phyloP scores from a whole-genome alignment of 441 rosid species.

The Omphalea diandra region DNA sequence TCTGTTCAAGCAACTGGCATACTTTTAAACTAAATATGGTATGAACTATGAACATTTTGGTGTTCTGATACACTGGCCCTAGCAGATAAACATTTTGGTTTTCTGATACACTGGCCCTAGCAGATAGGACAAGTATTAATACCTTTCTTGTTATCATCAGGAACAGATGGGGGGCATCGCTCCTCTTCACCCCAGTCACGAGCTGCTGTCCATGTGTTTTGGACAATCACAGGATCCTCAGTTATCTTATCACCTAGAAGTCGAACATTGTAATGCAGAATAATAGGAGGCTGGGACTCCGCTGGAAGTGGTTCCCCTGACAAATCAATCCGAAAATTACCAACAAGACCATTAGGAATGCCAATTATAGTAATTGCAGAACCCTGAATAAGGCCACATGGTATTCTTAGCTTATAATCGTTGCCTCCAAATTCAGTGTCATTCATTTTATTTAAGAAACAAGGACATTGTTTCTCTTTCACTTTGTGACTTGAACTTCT shows the following conservation, averaged over 20 bases:
- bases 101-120: neutral
- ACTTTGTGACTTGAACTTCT: conserved; percentile 43
- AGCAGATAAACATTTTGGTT: neutral
- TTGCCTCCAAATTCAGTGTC: conserved; percentile 51
- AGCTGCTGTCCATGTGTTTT: conserved; percentile 84
- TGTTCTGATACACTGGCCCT: no score
- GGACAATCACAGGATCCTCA: conserved; percentile 92
- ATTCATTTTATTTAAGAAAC: conserved; percentile 73
- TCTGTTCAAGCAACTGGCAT: neutral
- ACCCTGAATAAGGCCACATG: conserved; percentile 93
- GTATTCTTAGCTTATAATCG: conserved; percentile 50
- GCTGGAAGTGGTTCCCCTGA: conserved; percentile 87
- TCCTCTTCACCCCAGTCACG: conserved; percentile 95
- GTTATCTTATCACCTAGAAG: conserved; percentile 90
- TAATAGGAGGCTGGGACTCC: conserved; percentile 90
- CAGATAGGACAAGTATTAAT: conserved; percentile 5
- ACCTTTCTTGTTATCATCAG: conserved; percentile 73
- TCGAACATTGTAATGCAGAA: conserved; percentile 89
- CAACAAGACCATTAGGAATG: conserved; percentile 79
- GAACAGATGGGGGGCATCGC: conserved; percentile 76
- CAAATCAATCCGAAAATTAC: conserved; percentile 75
- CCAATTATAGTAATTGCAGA: conserved; percentile 86
- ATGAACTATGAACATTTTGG: neutral
- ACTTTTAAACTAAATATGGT: neutral
- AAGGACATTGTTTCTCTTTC: conserved; percentile 78